Evolutionary conservation across 2,329 filamentous ascomycete genomes (phyloP).

Genomic region (Exophiala aquamarina): DNA sequence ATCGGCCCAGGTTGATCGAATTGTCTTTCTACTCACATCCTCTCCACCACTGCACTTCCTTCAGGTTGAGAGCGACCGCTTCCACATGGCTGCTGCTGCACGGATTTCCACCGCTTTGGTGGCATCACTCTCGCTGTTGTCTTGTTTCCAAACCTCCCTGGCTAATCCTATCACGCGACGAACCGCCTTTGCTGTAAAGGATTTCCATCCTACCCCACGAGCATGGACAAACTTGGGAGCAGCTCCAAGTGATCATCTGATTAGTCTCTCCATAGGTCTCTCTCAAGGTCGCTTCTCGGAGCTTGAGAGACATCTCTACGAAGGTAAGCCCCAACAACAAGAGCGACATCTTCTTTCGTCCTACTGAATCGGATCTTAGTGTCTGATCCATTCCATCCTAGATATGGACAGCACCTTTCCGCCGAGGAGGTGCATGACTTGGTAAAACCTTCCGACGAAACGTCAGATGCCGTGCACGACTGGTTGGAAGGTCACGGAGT

Average conservation of each 20-base stretch:
- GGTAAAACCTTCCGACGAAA: constrained; percentile 20
- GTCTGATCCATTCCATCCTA: constrained; percentile 18
- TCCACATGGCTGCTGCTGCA: constrained; percentile 7
- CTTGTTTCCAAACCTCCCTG: constrained; percentile 15
- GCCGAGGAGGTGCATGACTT: constrained; percentile 25
- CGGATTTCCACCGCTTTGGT: constrained; percentile 9
- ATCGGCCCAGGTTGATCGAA: background rate
- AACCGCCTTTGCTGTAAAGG: constrained; percentile 54
- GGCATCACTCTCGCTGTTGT: constrained; percentile 10
- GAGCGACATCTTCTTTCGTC: background rate
- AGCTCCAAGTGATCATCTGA: constrained; percentile 49
- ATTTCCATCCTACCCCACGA: constrained; percentile 53
- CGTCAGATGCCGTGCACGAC: constrained; percentile 18
- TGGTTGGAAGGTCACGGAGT: constrained; percentile 50
- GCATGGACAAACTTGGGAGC: constrained; percentile 51
- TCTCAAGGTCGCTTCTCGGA: constrained; percentile 40
- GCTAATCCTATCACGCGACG: constrained; percentile 27
- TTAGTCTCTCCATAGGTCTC: constrained; percentile 58
- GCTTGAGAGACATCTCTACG: constrained; percentile 23
- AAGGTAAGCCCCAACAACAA: constrained; percentile 8
- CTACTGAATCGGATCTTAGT: constrained; percentile 9
- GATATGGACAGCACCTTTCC: constrained; percentile 25
- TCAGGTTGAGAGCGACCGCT: background rate
- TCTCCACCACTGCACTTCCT: too few relatives aligned
- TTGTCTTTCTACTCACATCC: constrained; percentile 4